phyloP scores from a whole-genome alignment of 495 filamentous ascomycete genomes.

The Paragyromitra xinjiangensis region DNA sequence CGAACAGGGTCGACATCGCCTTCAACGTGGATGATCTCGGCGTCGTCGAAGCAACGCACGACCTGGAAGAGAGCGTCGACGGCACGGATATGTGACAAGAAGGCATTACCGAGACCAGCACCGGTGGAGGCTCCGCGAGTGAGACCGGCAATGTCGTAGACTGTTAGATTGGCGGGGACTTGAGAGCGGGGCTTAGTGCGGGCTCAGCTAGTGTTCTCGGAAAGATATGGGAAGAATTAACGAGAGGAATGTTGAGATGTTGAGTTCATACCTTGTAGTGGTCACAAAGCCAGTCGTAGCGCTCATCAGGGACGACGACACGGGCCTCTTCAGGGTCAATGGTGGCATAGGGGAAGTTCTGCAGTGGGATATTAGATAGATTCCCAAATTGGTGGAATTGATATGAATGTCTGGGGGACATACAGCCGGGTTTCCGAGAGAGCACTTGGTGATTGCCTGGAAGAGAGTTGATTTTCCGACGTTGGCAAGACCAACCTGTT shows the following conservation, averaged over 20 bases:
- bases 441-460: conserved; percentile 98
- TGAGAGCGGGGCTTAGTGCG: conserved; percentile 79
- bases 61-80: conserved; percentile 99
- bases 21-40: conserved; percentile 99
- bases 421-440: conserved; percentile 95
- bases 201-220: conserved; percentile 43
- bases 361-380: conserved; percentile 23
- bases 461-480: conserved; percentile 99
- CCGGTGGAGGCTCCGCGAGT: conserved; percentile 96
- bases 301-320: conserved; percentile 95
- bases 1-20: conserved; percentile 95
- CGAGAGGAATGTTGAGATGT: conserved; percentile 2
- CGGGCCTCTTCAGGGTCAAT: conserved; percentile 99
- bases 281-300: conserved; percentile 93
- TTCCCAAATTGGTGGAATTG: background rate
- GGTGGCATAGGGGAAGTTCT: conserved; percentile 99
- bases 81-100: conserved; percentile 97
- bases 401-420: conserved; percentile 49
- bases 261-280: conserved; percentile 72
- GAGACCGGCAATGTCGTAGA: conserved; percentile 99
- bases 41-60: conserved; percentile 98
- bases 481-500: conserved; percentile 94
- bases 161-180: conserved; percentile 95
- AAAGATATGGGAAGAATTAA: background rate
- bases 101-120: conserved; percentile 96